Percentiles rank a stretch among this genome's conserved stretches.
phyloP scores from a whole-genome alignment of 2,329 filamentous ascomycete genomes.

The Phaeosphaeria sp. region DNA sequence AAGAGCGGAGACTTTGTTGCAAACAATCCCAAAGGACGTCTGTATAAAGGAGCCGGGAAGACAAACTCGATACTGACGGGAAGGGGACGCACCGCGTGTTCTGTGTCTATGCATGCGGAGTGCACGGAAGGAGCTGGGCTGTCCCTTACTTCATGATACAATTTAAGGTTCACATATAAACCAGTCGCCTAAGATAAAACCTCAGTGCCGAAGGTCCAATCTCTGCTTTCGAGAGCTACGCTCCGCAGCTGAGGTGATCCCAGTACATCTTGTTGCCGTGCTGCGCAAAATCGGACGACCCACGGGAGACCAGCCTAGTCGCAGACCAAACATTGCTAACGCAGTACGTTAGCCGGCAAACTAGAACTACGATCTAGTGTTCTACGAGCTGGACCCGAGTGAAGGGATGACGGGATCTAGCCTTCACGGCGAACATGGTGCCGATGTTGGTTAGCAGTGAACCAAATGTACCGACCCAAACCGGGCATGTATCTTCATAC shows the following conservation, averaged over 20 bases:
- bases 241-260: background rate
- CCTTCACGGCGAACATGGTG: background rate
- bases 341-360: background rate
- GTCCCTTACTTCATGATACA: background rate
- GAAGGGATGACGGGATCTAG: background rate
- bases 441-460: background rate
- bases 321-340: background rate
- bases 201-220: background rate
- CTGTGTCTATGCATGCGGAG: background rate
- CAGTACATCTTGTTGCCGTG: background rate
- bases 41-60: background rate
- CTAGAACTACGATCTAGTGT: background rate
- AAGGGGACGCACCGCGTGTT: background rate
- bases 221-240: background rate
- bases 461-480: background rate
- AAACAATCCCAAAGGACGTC: background rate
- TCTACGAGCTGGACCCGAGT: background rate
- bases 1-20: background rate
- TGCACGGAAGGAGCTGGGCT: background rate
- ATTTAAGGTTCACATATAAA: background rate
- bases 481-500: background rate
- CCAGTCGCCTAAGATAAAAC: background rate
- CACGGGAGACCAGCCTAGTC: background rate
- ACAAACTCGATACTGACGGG: background rate
- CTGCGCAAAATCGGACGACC: background rate